phyloP scores from a whole-genome alignment of 164 flowering plant species.

The Kalanchoe fedtschenkoi region DNA sequence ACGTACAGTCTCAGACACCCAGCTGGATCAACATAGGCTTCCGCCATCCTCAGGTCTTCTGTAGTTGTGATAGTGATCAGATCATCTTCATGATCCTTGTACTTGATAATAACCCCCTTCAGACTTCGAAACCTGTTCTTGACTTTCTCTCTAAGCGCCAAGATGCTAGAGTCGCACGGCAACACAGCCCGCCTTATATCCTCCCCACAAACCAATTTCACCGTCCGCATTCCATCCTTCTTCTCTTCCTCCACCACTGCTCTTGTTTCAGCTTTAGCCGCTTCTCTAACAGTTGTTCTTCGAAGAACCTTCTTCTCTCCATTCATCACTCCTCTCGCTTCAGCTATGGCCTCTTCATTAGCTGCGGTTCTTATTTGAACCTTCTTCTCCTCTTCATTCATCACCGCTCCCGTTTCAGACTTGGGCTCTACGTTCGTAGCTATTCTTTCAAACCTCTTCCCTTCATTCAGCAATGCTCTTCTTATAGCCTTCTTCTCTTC shows the following conservation, averaged over 20 bases:
- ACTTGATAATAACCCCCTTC: conserved; percentile 38
- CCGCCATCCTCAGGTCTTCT: conserved; percentile 33
- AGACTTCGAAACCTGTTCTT: conserved; percentile 31
- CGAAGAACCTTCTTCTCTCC: conserved; percentile 12
- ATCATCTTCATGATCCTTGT: conserved; percentile 41
- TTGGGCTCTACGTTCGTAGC: conserved; percentile 12
- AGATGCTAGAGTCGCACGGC: conserved; percentile 27
- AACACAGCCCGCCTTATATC: conserved; percentile 44
- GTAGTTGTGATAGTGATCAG: conserved; percentile 41
- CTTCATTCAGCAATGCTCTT: conserved; percentile 8
- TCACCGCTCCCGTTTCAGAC: conserved; percentile 10
- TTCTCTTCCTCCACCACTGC: conserved; percentile 13
- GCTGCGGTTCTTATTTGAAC: conserved; percentile 12
- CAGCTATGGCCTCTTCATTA: conserved; percentile 17
- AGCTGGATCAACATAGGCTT: conserved; percentile 12
- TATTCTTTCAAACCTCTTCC: conserved; percentile 13
- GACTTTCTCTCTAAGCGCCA: conserved; percentile 28
- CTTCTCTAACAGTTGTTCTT: conserved; percentile 17
- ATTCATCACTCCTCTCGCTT: conserved; percentile 11
- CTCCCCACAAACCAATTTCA: conserved; percentile 36
- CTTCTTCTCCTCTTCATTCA: neutral
- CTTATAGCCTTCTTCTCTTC: neutral
- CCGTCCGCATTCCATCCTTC: conserved; percentile 21
- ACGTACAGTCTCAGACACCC: conserved; percentile 30
- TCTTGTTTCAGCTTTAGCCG: conserved; percentile 14